A percentile compares a stretch with the other conserved stretches of the same genome.
These are phyloP conservation scores for Punica granatum DNA, from an alignment of 345 rosid species.

Conservation along the genomic window DNA sequence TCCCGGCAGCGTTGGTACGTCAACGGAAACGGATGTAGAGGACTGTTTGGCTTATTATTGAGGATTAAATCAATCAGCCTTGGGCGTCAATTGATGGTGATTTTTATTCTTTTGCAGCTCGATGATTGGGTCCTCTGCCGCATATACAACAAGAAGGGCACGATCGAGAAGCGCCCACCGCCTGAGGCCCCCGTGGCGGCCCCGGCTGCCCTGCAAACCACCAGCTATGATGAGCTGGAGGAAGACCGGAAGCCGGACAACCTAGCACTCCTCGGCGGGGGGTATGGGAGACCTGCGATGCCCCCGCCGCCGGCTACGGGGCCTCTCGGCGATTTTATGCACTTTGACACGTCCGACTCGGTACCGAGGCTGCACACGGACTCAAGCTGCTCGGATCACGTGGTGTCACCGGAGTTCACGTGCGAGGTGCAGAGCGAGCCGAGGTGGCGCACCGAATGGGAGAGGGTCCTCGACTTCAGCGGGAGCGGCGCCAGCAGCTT, in stretches of 20 bases:
- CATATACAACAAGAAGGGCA: slow-evolving; percentile 87
- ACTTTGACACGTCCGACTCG: slow-evolving; percentile 74
- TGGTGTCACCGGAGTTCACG: slow-evolving; percentile 75
- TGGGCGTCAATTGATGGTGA: neutral
- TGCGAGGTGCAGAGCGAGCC: slow-evolving; percentile 95
- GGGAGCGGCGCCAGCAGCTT: slow-evolving; percentile 48
- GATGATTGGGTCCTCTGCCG: slow-evolving; percentile 99
- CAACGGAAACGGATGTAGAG: too few species aligned
- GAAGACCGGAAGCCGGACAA: slow-evolving; percentile 42
- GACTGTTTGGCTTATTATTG: neutral
- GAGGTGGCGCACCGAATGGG: slow-evolving; percentile 38
- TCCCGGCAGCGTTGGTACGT: neutral
- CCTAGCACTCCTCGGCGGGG: neutral
- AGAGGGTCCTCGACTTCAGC: slow-evolving; percentile 24
- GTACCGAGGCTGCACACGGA: slow-evolving; percentile 69
- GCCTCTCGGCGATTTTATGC: slow-evolving; percentile 21
- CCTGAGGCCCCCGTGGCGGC: neutral
- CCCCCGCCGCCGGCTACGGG: slow-evolving; percentile 1
- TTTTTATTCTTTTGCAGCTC: slow-evolving; percentile 36
- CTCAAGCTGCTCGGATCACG: slow-evolving; percentile 80
- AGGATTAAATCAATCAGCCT: neutral
- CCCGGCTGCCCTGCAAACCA: slow-evolving; percentile 2
- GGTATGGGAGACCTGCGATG: slow-evolving; percentile 11
- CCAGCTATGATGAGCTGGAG: slow-evolving; percentile 16
- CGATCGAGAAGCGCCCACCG: slow-evolving; percentile 40